A percentile compares a stretch with the other conserved stretches of the same genome.
Evolutionary conservation across 495 filamentous ascomycete genomes (phyloP).

Genomic region (Aspergillus panamensis): DNA sequence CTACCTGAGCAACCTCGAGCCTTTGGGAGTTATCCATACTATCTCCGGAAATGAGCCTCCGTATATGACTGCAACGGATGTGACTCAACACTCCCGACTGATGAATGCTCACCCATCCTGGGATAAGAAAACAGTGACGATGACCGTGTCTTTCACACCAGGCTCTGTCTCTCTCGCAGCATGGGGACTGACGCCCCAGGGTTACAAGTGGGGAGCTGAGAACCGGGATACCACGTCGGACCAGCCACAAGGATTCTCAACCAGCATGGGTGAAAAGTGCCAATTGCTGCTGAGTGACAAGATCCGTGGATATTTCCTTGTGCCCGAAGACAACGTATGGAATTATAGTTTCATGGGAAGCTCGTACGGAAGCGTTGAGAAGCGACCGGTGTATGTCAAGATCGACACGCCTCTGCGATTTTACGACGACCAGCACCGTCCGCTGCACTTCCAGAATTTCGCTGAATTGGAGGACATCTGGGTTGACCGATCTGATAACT

Average conservation of each 20-base stretch:
- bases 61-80: constrained; percentile 93
- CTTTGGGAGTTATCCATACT: constrained; percentile 93
- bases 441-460: constrained; percentile 92
- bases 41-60: constrained; percentile 89
- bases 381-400: constrained; percentile 85
- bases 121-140: constrained; percentile 94
- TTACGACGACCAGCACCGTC: constrained; percentile 90
- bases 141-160: constrained; percentile 98
- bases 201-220: constrained; percentile 96
- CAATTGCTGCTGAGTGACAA: constrained; percentile 89
- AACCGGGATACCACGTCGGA: constrained; percentile 91
- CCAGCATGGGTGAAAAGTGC: constrained; percentile 90
- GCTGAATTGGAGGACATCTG: constrained; percentile 87
- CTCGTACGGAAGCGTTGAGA: constrained; percentile 80
- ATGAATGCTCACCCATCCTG: constrained; percentile 79
- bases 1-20: constrained; percentile 81
- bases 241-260: constrained; percentile 89
- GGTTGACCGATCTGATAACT: constrained; percentile 83
- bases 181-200: constrained; percentile 84
- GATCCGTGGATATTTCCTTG: constrained; percentile 91
- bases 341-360: constrained; percentile 98
- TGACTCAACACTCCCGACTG: constrained; percentile 85
- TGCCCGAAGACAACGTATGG: constrained; percentile 88
- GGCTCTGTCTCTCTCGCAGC: constrained; percentile 93
- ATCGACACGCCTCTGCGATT: constrained; percentile 86